These are phyloP conservation scores for Nannizzia gypsea DNA, from an alignment of 2,329 filamentous ascomycete genomes.

Conservation along the genomic window DNA sequence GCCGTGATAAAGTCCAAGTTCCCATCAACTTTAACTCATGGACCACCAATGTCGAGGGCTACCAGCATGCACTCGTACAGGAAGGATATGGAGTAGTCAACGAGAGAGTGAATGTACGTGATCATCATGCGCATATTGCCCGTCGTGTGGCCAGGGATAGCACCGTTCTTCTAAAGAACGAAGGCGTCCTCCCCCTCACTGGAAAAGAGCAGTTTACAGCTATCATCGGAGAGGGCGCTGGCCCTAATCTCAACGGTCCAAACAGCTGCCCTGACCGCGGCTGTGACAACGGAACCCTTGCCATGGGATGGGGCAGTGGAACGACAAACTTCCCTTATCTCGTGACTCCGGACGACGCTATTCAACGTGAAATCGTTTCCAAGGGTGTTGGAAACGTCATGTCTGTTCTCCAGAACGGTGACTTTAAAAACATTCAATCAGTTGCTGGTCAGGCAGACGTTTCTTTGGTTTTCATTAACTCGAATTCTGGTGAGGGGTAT, in stretches of 20 bases:
- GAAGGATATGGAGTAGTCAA: constrained; percentile 59
- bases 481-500: constrained; percentile 75
- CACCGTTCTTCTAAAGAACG: constrained; percentile 83
- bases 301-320: constrained; percentile 53
- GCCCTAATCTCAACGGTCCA: constrained; percentile 59
- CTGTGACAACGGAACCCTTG: constrained; percentile 49
- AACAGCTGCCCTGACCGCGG: constrained; percentile 66
- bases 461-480: constrained; percentile 77
- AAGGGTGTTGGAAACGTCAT: constrained; percentile 55
- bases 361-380: constrained; percentile 52
- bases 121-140: constrained; percentile 59
- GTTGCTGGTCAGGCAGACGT: constrained; percentile 43
- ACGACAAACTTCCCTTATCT: constrained; percentile 52
- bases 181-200: constrained; percentile 61
- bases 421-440: constrained; percentile 39
- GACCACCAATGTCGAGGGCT: constrained; percentile 65
- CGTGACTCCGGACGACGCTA: constrained; percentile 50
- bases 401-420: constrained; percentile 47
- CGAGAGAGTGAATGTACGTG: constrained; percentile 71
- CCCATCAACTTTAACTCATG: constrained; percentile 80
- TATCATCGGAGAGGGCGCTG: constrained; percentile 74
- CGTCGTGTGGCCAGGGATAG: constrained; percentile 67
- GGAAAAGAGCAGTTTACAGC: constrained; percentile 60
- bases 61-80: constrained; percentile 50
- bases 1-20: constrained; percentile 40